Evolutionary conservation across 2,329 filamentous ascomycete genomes (phyloP), one percentile per base, ranked within the genome.

Genomic region (Apiospora koreana): DNA sequence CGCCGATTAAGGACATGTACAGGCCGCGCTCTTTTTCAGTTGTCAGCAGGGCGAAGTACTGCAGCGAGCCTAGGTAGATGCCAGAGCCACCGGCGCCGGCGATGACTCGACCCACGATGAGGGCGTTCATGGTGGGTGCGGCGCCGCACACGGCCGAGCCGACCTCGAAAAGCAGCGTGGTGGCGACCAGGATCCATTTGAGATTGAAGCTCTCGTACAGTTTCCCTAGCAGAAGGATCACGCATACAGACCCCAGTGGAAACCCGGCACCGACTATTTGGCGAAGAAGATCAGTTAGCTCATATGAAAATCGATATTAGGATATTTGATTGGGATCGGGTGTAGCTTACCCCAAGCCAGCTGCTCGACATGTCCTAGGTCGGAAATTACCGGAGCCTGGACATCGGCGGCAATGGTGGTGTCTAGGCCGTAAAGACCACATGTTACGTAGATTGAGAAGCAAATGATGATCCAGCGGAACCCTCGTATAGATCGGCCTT

Each of bases 81-180:
- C 84, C 85, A 2, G 76, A 75, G 0, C 84, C 85, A 1, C 85
- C 84, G n/a, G 82, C 74, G 45, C 85, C 85, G 62, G 80, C 80
- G 42, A 86, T 77, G 21, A 80, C 83, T 7, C 85, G 79, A 4
- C 85, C 85, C 14, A 85, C 75, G 69, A 88, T 88, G 18, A 88
- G 73, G 25, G 83, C 83, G 69, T 82, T 74, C 77, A 85, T 84
- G 41, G 72, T 81, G 0, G 81, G 82, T 0, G 84, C 83, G 0
- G 76, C 83, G 43, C 84, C 84, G 69, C 84, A 86, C 1, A 84
- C 68, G 0, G 82, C 81, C 35, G 75, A 75, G 43, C 73, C 77
- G 35, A 65, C 71, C 62, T 69, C 65, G 68, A 76, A 77, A 6
- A 76, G 21, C 43, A 72, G 21, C 8, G 74, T 67, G 46, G 42